Evolutionary conservation across 306 rosid species (phyloP).

Genomic region (Prunus mongolica): DNA sequence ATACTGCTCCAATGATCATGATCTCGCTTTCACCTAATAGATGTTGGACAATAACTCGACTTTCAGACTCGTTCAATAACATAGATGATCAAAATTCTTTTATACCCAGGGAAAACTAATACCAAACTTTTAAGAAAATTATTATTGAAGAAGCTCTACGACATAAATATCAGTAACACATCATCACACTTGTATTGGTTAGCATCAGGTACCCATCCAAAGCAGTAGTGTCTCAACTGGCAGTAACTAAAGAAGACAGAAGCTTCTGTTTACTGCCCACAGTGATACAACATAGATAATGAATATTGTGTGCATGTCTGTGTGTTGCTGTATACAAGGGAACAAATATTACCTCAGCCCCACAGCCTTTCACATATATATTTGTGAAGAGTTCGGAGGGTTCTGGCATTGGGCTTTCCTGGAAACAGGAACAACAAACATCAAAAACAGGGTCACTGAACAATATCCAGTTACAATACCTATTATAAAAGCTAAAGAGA

Average conservation of each 20-base stretch:
- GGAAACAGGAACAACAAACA: slow-evolving; percentile 27
- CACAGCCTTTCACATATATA: slow-evolving; percentile 61
- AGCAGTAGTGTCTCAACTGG: background rate
- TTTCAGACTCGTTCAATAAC: background rate
- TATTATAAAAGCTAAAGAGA: background rate
- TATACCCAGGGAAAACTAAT: background rate
- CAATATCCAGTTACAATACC: background rate
- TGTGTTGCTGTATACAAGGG: background rate
- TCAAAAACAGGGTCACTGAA: slow-evolving; percentile 8
- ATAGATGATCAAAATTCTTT: background rate
- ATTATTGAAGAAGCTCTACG: background rate
- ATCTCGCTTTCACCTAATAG: background rate
- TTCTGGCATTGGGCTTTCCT: slow-evolving; percentile 86
- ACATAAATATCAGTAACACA: background rate
- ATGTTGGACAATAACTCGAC: background rate
- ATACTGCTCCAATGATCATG: background rate
- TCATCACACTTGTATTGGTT: background rate
- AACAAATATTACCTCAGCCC: slow-evolving; percentile 57
- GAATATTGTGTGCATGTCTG: background rate
- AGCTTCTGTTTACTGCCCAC: background rate
- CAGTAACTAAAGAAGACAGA: background rate
- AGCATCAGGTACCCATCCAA: background rate
- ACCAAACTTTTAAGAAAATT: background rate
- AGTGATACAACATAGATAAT: background rate
- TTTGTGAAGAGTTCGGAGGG: slow-evolving; percentile 66